A percentile compares a stretch with the other conserved stretches of the same genome.
Conservation (phyloP, 2,329 filamentous ascomycete genomes). For the Botrytis tulipae region DNA sequence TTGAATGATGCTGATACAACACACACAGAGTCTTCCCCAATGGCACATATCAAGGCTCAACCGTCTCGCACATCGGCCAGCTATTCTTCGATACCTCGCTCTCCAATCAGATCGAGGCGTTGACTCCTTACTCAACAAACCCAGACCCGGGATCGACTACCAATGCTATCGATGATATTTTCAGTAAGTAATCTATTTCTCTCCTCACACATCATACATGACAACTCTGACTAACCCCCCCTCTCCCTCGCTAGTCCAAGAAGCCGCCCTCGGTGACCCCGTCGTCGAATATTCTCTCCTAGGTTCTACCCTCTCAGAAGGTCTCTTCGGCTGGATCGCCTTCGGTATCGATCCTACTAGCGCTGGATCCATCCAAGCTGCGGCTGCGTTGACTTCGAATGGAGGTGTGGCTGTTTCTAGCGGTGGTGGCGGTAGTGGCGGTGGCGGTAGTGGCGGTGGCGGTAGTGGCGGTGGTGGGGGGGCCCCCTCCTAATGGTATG, state of each 20-base stretch:
- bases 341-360: constrained; percentile 44
- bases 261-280: constrained; percentile 42
- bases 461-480: neutral
- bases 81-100: constrained; percentile 63
- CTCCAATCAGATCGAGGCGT: constrained; percentile 49
- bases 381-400: neutral
- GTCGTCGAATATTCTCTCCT: constrained; percentile 54
- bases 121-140: constrained; percentile 49
- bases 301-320: constrained; percentile 48
- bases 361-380: neutral
- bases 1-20: neutral
- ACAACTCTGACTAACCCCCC: too few relatives aligned
- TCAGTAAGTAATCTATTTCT: neutral
- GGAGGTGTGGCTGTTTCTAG: neutral
- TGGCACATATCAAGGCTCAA: constrained; percentile 49
- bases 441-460: neutral
- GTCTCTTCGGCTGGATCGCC: constrained; percentile 50
- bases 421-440: neutral
- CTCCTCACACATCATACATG: too few relatives aligned
- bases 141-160: constrained; percentile 44
- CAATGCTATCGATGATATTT: constrained; percentile 47
- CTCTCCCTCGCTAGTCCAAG: neutral
- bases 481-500: neutral
- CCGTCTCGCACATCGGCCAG: constrained; percentile 60
- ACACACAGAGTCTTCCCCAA: constrained; percentile 36